phyloP scores from a whole-genome alignment of 352 stramenopile genomes.

The Pythium apleroticum region DNA sequence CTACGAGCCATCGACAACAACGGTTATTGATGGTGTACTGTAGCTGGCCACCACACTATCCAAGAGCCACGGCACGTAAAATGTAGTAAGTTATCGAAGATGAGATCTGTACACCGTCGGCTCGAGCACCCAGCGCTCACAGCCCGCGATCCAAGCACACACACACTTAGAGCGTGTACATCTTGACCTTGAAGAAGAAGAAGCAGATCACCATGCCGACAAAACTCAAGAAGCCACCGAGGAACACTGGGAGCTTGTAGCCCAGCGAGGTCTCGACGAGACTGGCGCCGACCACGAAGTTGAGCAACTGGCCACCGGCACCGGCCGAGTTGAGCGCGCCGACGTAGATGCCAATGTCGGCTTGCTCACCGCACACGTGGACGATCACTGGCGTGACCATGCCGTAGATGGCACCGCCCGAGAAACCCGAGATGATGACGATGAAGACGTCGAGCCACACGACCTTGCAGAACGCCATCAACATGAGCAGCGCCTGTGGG shows the following conservation, averaged over 20 bases:
- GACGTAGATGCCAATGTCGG: conserved; percentile 24
- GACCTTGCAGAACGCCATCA: conserved; percentile 40
- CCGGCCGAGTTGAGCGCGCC: conserved; percentile 32
- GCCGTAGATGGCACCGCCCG: conserved; percentile 37
- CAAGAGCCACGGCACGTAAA: too few relatives aligned
- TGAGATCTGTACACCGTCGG: not conserved
- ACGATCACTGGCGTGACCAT: conserved; percentile 31
- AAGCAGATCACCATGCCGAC: conserved; percentile 20
- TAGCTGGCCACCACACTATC: too few relatives aligned
- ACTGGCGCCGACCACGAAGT: conserved; percentile 23
- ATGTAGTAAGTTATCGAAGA: too few relatives aligned
- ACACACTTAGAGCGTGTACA: conserved; percentile 16
- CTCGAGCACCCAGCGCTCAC: too few relatives aligned
- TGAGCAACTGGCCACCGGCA: conserved; percentile 29
- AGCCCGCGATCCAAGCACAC: too few relatives aligned
- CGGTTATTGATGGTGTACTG: too few relatives aligned
- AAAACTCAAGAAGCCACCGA: conserved; percentile 31
- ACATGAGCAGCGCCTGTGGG: conserved; percentile 46
- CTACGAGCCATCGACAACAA: not conserved
- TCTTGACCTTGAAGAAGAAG: conserved; percentile 19
- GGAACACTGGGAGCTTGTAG: conserved; percentile 31
- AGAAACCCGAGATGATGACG: conserved; percentile 42
- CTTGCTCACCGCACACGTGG: conserved; percentile 27
- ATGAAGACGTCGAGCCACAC: conserved; percentile 38
- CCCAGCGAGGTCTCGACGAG: conserved; percentile 29